Percentiles rank a stretch among this genome's conserved stretches.
Evolutionary conservation across 2,329 filamentous ascomycete species (phyloP).

Genomic region (Claviceps citrina): DNA sequence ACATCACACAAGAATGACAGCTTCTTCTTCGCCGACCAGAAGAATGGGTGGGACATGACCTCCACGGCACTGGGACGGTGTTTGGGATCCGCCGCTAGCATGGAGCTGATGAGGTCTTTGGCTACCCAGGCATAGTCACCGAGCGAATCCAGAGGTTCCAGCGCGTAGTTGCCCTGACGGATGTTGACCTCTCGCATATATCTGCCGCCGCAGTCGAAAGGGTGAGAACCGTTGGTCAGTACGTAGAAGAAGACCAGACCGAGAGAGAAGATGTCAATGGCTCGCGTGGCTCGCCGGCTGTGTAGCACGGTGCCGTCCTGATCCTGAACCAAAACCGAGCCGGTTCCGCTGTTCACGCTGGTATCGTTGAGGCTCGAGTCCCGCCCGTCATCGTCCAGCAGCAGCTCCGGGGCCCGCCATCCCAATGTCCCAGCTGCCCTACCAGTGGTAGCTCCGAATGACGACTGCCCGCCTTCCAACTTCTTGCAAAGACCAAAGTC

Average conservation of each 20-base stretch:
- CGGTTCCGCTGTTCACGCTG: conserved; percentile 46
- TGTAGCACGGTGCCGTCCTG: conserved; percentile 43
- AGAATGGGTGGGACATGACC: conserved; percentile 88
- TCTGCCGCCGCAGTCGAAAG: conserved; percentile 83
- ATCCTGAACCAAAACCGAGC: conserved; percentile 38
- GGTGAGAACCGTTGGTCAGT: conserved; percentile 81
- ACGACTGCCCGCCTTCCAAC: conserved; percentile 83
- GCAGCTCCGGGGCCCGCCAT: conserved; percentile 89
- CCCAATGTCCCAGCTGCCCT: conserved; percentile 87
- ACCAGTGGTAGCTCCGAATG: conserved; percentile 84
- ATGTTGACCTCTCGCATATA: conserved; percentile 98
- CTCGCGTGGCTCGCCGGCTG: conserved; percentile 68
- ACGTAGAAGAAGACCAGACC: conserved; percentile 98
- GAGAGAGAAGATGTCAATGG: conserved; percentile 94
- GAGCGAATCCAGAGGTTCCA: conserved; percentile 55
- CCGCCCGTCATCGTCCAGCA: conserved; percentile 60
- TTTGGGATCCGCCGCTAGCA: conserved; percentile 47
- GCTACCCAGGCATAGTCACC: conserved; percentile 79
- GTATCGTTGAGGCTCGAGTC: conserved; percentile 31
- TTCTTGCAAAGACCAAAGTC: conserved; percentile 98
- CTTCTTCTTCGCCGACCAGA: conserved; percentile 82
- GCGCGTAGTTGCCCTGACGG: conserved; percentile 68
- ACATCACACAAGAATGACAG: conserved; percentile 90
- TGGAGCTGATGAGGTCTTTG: conserved; percentile 68
- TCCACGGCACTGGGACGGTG: conserved; percentile 55